These are phyloP conservation scores for Fraxinus greggii DNA, from an alignment of 305 asterid genomes.

Conservation along the genomic window DNA sequence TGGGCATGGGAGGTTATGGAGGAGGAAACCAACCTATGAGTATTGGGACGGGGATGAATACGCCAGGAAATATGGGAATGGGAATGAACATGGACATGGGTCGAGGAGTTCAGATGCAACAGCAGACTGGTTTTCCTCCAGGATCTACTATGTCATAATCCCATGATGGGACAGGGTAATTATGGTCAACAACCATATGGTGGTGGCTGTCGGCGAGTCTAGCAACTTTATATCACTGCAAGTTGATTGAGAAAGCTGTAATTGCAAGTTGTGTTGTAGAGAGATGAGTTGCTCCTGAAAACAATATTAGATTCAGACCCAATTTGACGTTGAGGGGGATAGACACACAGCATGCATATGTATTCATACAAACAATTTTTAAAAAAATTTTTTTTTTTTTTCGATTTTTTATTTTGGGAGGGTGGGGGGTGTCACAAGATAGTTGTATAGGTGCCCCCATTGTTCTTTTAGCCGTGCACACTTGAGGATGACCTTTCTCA, in stretches of 20 bases:
- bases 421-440: not conserved
- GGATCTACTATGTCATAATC: slow-evolving; percentile 56
- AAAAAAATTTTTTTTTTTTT: too few relatives aligned
- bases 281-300: slow-evolving; percentile 23
- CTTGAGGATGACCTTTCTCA: slow-evolving; percentile 28
- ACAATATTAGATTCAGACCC: slow-evolving; percentile 26
- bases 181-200: slow-evolving; percentile 71
- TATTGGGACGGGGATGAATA: slow-evolving; percentile 29
- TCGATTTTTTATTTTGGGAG: not conserved
- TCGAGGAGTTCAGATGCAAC: slow-evolving; percentile 57
- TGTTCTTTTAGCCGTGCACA: slow-evolving; percentile 26
- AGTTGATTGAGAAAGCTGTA: slow-evolving; percentile 15
- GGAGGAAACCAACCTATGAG: slow-evolving; percentile 23
- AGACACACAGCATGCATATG: slow-evolving; percentile 18
- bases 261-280: slow-evolving; percentile 26
- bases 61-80: slow-evolving; percentile 38
- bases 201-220: slow-evolving; percentile 64
- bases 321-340: slow-evolving; percentile 25
- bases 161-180: slow-evolving; percentile 58
- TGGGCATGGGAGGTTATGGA: slow-evolving; percentile 34
- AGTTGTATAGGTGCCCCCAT: slow-evolving; percentile 18
- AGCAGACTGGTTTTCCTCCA: slow-evolving; percentile 60
- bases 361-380: slow-evolving; percentile 6
- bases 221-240: not conserved
- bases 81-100: slow-evolving; percentile 54